A percentile compares a stretch with the other conserved stretches of the same genome.
phyloP scores from a whole-genome alignment of 139 green algal genomes.

The Zygnema cylindricum region DNA sequence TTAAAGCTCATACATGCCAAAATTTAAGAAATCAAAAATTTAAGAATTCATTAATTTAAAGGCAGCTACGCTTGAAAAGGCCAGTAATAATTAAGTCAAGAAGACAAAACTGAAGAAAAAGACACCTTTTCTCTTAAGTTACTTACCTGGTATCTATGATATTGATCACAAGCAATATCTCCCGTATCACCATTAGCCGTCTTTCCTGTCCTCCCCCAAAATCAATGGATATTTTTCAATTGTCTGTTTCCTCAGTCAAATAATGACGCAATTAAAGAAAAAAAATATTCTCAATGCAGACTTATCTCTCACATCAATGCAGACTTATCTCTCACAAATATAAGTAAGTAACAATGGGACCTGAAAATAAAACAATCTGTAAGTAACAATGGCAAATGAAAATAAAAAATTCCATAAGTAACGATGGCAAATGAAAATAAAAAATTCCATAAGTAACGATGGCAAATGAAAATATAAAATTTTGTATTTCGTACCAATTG shows the following conservation, averaged over 20 bases:
- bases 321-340: not conserved
- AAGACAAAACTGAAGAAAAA: too few relatives aligned
- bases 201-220: constrained; percentile 27
- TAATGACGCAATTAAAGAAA: not conserved
- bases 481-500: not conserved
- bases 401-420: not conserved
- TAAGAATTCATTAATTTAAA: too few relatives aligned
- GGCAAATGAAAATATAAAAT: not conserved
- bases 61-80: too few relatives aligned
- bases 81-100: too few relatives aligned
- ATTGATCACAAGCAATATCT: constrained; percentile 63
- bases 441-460: not conserved
- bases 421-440: not conserved
- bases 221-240: not conserved
- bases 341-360: not conserved
- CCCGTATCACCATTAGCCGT: constrained; percentile 43
- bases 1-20: too few relatives aligned
- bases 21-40: too few relatives aligned
- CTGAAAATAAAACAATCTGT: not conserved
- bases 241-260: not conserved
- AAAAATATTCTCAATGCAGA: not conserved
- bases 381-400: not conserved
- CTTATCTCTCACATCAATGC: not conserved
- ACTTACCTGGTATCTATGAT: constrained; percentile 60
- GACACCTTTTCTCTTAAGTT: too few relatives aligned